Evolutionary conservation across 768 basidiomycete genomes (phyloP).

Genomic region (Kwoniella sp.): DNA sequence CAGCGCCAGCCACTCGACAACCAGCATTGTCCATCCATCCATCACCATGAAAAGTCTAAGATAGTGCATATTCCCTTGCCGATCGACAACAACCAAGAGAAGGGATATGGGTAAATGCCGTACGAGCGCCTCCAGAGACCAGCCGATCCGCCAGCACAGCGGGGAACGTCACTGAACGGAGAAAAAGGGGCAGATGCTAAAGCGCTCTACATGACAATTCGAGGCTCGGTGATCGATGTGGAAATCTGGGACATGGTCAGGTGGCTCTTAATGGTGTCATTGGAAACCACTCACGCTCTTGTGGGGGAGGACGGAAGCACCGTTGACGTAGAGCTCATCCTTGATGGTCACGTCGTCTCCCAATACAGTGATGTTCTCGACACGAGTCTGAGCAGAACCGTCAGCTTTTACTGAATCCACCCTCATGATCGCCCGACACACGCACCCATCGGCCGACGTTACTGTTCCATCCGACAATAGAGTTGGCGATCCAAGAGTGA

Average conservation of each 20-base stretch:
- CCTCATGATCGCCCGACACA: background rate
- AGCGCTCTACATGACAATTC: constrained; percentile 52
- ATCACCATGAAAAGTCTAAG: too few relatives aligned
- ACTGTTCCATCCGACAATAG: constrained; percentile 54
- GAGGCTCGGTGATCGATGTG: constrained; percentile 48
- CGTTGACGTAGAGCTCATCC: constrained; percentile 54
- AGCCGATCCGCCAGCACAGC: too few relatives aligned
- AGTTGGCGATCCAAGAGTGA: constrained; percentile 54
- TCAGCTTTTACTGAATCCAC: background rate
- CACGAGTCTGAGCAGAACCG: constrained; percentile 37
- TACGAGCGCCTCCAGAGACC: too few relatives aligned
- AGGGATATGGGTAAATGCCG: too few relatives aligned
- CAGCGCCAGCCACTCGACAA: too few relatives aligned
- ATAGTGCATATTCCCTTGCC: too few relatives aligned
- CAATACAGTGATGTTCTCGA: constrained; percentile 53
- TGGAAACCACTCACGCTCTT: constrained; percentile 44
- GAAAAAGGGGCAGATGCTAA: too few relatives aligned
- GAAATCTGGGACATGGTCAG: constrained; percentile 35
- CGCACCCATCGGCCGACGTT: constrained; percentile 52
- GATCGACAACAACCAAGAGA: too few relatives aligned
- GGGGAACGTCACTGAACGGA: too few relatives aligned
- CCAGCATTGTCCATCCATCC: too few relatives aligned
- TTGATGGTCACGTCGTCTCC: constrained; percentile 55
- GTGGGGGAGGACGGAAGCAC: constrained; percentile 52
- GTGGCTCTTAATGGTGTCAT: background rate